Base-by-base conservation (phyloP, 495 filamentous ascomycete species). In the Coniosporium apollinis region DNA sequence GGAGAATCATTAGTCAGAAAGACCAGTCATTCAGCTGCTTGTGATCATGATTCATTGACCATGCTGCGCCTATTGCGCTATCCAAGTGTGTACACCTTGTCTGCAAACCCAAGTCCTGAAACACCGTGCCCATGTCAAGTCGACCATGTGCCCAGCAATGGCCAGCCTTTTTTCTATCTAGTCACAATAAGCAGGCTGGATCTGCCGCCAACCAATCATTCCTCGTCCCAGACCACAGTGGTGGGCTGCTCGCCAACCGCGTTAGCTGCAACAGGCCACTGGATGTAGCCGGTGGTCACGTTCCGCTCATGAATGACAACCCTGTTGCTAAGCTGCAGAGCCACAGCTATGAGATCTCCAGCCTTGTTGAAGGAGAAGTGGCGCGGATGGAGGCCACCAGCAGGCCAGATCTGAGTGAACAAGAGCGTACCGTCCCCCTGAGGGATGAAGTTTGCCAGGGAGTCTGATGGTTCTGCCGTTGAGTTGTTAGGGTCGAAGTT, bases 401-500 rank as follows among this genome's bases (percentile, higher is more conserved):
- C 50, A 1, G 58, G 62, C 28, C 39, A 47, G 8, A 61, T 38
- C 6, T 52, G 50, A 2, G 43, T 22, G 36, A 59, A 63, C 5
- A 13, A 28, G 13, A 61, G 41, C 8, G 42, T 48, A 19, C 47
- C 52, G 31, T 49, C 43, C 0, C 30, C 11, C 3, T 28, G 32
- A 5, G 56, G 42, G 14, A 19, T 24, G 48, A 58, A 71, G 0
- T 56, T 48, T 5, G 61, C 45, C 4, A 72, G 40, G 0, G 62
- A 61, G 51, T 72, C 67, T 9, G 55, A 56, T 1, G 26, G 34
- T 15, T 51, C 33, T n/a, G 36, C 22, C 4, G 47, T 48, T 3
- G 33, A 28, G 42, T 57, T 48, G 2, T 20, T 43, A 1, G 49
- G 38, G 19, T 51, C 43, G 3, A 44, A 41, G 41, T 46, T 50